These are phyloP conservation scores for Botrytis byssoidea DNA, from an alignment of 2,329 filamentous ascomycete genomes.

Conservation along the genomic window DNA sequence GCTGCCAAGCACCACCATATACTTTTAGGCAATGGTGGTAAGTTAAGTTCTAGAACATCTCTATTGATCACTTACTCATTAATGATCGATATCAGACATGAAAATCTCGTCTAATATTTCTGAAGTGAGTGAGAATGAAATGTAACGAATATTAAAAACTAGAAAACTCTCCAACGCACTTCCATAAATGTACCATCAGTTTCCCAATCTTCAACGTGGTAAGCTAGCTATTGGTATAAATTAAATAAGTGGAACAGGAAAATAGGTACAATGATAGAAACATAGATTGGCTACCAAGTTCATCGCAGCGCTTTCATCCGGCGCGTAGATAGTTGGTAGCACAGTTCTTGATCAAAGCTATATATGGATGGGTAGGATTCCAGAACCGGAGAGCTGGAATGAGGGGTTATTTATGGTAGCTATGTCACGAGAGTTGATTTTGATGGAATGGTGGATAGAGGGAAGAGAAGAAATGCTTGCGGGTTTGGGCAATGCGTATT, in stretches of 20 bases:
- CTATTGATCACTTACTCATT: rapidly evolving
- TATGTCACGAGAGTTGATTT: neutral
- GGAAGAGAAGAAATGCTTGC: neutral
- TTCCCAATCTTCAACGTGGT: neutral
- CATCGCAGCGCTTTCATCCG: neutral
- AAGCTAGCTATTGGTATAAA: neutral
- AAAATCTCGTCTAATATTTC: neutral
- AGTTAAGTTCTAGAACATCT: neutral
- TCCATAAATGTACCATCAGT: neutral
- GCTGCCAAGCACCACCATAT: neutral
- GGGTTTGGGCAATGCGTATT: neutral
- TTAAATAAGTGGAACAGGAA: neutral
- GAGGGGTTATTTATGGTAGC: neutral
- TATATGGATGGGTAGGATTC: neutral
- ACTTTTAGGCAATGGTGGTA: neutral
- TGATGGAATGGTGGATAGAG: neutral
- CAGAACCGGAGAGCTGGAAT: neutral
- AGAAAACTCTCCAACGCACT: neutral
- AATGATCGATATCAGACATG: too few relatives aligned
- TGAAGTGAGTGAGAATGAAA: neutral
- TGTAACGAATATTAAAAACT: neutral
- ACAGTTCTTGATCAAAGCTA: neutral
- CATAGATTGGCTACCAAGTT: neutral
- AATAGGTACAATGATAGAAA: neutral
- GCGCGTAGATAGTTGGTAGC: neutral